Percentiles rank a stretch among this genome's conserved stretches.
Conservation (phyloP, 1,284 basidiomycete species). For the Naganishia albida region DNA sequence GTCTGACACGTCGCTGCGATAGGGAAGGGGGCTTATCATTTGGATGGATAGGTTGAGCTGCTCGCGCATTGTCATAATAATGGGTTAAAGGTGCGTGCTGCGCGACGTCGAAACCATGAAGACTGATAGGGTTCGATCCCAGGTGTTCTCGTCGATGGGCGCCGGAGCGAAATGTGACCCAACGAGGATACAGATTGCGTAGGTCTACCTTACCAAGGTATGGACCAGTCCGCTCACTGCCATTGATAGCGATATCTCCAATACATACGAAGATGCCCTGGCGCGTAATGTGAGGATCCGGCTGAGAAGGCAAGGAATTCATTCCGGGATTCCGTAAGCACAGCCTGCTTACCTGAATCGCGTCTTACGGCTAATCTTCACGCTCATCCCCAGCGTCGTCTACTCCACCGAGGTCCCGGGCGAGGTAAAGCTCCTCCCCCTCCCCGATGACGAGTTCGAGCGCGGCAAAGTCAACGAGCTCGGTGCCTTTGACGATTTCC, state of each 20-base stretch:
- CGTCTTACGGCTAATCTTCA: background rate
- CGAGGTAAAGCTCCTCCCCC: conserved; percentile 82
- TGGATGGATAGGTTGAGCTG: conserved; percentile 74
- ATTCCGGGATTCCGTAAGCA: conserved; percentile 68
- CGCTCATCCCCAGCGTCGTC: conserved; percentile 62
- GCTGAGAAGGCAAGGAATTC: conserved; percentile 69
- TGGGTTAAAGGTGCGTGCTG: conserved; percentile 64
- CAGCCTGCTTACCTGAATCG: background rate
- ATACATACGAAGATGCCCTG: conserved; percentile 91
- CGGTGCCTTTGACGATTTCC: conserved; percentile 88
- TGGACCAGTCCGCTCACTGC: background rate
- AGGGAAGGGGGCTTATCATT: conserved; percentile 57
- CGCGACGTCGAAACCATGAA: background rate
- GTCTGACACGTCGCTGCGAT: conserved; percentile 3
- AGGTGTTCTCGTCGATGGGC: conserved; percentile 97
- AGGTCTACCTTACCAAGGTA: conserved; percentile 28
- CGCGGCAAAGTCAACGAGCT: conserved; percentile 89
- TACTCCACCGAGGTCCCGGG: conserved; percentile 91
- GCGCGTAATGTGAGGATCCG: conserved; percentile 84
- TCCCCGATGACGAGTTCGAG: conserved; percentile 88
- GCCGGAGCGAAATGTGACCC: conserved; percentile 96
- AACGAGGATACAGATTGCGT: conserved; percentile 84
- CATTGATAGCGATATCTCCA: conserved; percentile 73
- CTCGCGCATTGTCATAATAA: conserved; percentile 77
- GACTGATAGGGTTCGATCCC: background rate